Evolutionary conservation across 1,139 yeast genomes (phyloP), one percentile per base, ranked within the genome.

Genomic region (Geotrichum histeridarum): DNA sequence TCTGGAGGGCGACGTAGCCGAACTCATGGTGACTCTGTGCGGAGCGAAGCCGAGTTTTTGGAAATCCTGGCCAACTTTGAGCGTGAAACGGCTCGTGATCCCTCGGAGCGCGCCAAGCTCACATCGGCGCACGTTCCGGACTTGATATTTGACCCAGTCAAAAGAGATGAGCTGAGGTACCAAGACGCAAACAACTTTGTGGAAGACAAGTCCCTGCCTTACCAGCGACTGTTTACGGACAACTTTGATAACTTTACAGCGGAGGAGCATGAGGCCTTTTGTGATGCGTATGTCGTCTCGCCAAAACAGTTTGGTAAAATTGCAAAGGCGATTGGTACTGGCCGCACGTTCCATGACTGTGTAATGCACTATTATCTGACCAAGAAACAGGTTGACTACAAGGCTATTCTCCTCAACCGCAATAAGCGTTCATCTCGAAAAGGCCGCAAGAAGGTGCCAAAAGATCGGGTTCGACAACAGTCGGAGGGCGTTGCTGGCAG

Each of bases 291-390:
- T 66, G 77, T 88, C 50, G 69, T 80, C 53, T 76, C 77, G 66
- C 99, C 99, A 1, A 94, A 94, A 71, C 83, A 86, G 65, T 93
- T 94, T 76, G 98, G 99, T 8, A 84, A 84, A 56, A 89, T 94
- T 50, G 84, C 98, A 0, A 75, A 81, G 52, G 75, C 76, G 52
- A 82, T 94, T 91, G 95, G 94, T 42, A 90, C 89, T 0, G 70
- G 84, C 38, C 76, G 98, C 63, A 80, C 88, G 1, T 77, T 91
- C 14, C 82, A 82, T 62, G 98, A 93, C 58, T 93, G 99, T 71
- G 98, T 93, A 7, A 66, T 88, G 59, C 98, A 93, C 69, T 94
- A 93, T 69, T 94, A 94, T 67, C 82, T 81, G 58, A 91, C 98
- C 3, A 94, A 94, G 73, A 85, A 86, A 68, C 73, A 75, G 0